Evolutionary conservation across 1,284 basidiomycete genomes (phyloP), one percentile per base, ranked within the genome.

Genomic region (Boletus smithii): DNA sequence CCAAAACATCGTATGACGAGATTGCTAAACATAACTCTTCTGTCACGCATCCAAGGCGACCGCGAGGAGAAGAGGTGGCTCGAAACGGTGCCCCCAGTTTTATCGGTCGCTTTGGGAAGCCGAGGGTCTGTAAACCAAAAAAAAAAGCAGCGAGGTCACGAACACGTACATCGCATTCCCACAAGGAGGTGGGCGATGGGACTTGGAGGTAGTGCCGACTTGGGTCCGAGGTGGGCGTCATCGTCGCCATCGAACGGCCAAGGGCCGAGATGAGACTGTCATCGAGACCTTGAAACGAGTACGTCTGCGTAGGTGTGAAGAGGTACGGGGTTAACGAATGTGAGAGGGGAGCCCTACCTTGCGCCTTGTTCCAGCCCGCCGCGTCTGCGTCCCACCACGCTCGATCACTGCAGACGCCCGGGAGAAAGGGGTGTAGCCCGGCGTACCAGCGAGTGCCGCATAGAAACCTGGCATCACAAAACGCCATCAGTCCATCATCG

Each of bases 11-110:
- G 5, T 38, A 17, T 31, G 17, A 30, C 22, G 8, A n/a, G n/a
- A 44, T 9, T n/a, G 30, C 9, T 0, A 46, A 29, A 59, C 50
- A 46, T 47, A 57, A 40, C 53, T 60, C 61, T 57, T 61, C 56
- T 11, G 37, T 29, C 22, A 63, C 53, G 4, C 53, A 33, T n/a
- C 50, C 46, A 4, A 54, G 59, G 4, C 45, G 49, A 30, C 43
- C 37, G 14, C 42, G 39, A 42, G 59, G 51, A 5, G 57, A 41
- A 11, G 50, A 49, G 0, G 30, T 59, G 22, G 36, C 47, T n/a
- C 41, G 57, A 40, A 51, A 62, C 22, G 56, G 24, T 13, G 41
- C 24, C 6, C 51, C 44, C 9, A 17, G n/a, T 35, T 16, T 44
- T 2, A 24, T 40, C 27, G 37, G 22, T 32, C 46, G 46, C 48